Conservation (phyloP, 2,329 filamentous ascomycete genomes). For the Apiospora malaysiana region DNA sequence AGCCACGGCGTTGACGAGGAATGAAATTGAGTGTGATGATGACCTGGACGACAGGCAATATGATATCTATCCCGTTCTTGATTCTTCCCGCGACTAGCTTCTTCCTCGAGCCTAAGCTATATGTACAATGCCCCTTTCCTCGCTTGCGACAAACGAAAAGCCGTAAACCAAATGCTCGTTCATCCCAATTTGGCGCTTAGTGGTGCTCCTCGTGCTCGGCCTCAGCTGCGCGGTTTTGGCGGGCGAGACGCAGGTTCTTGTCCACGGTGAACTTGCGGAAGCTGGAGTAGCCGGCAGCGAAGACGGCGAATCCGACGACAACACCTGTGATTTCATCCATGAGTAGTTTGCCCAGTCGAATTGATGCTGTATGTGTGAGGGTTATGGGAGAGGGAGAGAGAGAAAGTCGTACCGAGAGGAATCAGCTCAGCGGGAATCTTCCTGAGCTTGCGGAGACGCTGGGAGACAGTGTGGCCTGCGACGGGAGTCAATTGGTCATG, state of each 20-base stretch:
- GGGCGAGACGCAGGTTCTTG: slow-evolving; percentile 87
- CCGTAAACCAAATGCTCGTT: slow-evolving; percentile 7
- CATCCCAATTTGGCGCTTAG: slow-evolving; percentile 31
- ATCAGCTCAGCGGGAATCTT: slow-evolving; percentile 92
- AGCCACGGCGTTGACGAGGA: slow-evolving; percentile 39
- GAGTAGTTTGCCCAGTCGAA: slow-evolving; percentile 17
- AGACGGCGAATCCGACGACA: slow-evolving; percentile 84
- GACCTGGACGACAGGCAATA: slow-evolving; percentile 18
- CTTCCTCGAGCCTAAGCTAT: slow-evolving; percentile 11
- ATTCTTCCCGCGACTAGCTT: slow-evolving; percentile 15
- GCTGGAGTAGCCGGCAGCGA: slow-evolving; percentile 83
- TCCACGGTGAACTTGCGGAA: slow-evolving; percentile 83
- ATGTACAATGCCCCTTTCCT: slow-evolving; percentile 20
- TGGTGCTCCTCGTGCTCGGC: slow-evolving; percentile 43
- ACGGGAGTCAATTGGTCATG: slow-evolving; percentile 13
- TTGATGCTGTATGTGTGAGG: not conserved
- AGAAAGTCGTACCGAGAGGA: slow-evolving; percentile 77
- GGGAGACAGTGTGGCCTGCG: slow-evolving; percentile 94
- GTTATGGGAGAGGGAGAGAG: slow-evolving; percentile 30
- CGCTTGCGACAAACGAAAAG: slow-evolving; percentile 16
- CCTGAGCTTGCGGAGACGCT: slow-evolving; percentile 89
- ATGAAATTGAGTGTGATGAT: slow-evolving; percentile 22
- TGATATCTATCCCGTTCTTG: slow-evolving; percentile 18
- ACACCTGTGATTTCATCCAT: slow-evolving; percentile 62
- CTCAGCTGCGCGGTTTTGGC: slow-evolving; percentile 64